Base-by-base conservation (phyloP, 345 rosid genomes). In the Syzygium aromaticum region DNA sequence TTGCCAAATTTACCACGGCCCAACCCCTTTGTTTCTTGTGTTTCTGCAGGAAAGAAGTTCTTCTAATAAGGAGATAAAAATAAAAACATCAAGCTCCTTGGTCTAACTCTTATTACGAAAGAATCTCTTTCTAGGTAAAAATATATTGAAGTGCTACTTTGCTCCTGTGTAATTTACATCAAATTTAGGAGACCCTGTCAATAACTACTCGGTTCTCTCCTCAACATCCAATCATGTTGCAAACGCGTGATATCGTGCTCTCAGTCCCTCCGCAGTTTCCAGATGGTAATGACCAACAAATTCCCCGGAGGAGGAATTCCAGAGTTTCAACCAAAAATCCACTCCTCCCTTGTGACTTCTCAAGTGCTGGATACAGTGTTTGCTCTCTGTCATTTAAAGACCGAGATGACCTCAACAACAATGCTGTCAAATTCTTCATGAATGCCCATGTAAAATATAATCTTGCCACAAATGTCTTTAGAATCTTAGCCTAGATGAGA, bases 1-100 rank as follows among this genome's bases (percentile, higher is more conserved):
- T 96, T 96, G 90, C 99, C 98, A 85, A 98, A 90, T 88, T 96
- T 96, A 51, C 95, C 94, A 28, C 67, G 91, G 19, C 86, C 91
- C 63, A 94, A 86, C 78, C 85, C 92, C 87, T 88, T 90, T 77
- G 93, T 77, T 84, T 92, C 96, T 13, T 56, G 86, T 77, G 54
- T 86, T 87, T 90, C 96, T 93, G 88, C 88, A 77, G 12, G 88
- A 86, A 78, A 52, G 63, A 15, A 6, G 57, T 14, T n/a, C 23
- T 43, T 51, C 53, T 83, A 49, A 73, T 73, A 67, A 64, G 77
- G 77, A 73, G 4, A 28, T n/a, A 67, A 73, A 17, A 49, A 4
- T 43, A 43, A 28, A 84, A 52, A 67, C 43, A 17, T 67, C 12
- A 30, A 67, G 80, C 46, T 33, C 13, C 80, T 33, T 73, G 23